Conservation (phyloP, 208 protist genomes). For the Polymyxa betae region DNA sequence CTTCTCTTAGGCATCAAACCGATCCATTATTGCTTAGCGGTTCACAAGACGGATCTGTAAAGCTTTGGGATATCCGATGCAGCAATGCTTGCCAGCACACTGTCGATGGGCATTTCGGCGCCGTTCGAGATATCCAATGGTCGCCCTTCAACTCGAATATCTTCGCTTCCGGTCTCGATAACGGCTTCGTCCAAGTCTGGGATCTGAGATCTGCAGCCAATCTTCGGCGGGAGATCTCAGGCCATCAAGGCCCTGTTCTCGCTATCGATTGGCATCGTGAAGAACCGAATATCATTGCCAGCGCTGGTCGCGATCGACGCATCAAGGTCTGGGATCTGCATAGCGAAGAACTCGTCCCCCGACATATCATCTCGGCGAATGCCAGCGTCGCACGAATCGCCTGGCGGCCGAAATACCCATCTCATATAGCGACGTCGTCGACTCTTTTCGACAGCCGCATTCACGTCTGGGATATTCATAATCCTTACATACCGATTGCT, state of each 20-base stretch:
- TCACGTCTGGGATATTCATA: conserved; percentile 33
- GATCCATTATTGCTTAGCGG: conserved; percentile 29
- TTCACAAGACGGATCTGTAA: conserved; percentile 12
- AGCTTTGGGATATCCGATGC: conserved; percentile 12
- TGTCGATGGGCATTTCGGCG: background rate
- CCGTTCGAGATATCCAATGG: conserved; percentile 46
- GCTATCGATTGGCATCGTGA: conserved; percentile 43
- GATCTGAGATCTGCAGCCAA: background rate
- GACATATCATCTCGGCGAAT: background rate
- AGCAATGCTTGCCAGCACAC: background rate
- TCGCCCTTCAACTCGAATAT: background rate
- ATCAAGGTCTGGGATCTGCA: conserved; percentile 25
- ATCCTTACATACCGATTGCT: conserved; percentile 34
- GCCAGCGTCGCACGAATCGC: conserved; percentile 7
- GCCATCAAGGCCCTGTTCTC: conserved; percentile 36
- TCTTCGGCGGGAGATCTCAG: background rate
- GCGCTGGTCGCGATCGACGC: background rate
- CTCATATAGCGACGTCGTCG: conserved; percentile 21
- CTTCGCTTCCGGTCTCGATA: conserved; percentile 20
- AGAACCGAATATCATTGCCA: background rate
- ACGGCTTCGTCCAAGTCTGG: conserved; percentile 20
- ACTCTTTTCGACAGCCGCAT: conserved; percentile 33
- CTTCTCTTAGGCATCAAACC: background rate
- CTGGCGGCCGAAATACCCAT: conserved; percentile 8
- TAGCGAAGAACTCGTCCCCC: background rate